Evolutionary conservation across 1,284 basidiomycete genomes (phyloP).

Genomic region (Apiotrichum veenhuisii): DNA sequence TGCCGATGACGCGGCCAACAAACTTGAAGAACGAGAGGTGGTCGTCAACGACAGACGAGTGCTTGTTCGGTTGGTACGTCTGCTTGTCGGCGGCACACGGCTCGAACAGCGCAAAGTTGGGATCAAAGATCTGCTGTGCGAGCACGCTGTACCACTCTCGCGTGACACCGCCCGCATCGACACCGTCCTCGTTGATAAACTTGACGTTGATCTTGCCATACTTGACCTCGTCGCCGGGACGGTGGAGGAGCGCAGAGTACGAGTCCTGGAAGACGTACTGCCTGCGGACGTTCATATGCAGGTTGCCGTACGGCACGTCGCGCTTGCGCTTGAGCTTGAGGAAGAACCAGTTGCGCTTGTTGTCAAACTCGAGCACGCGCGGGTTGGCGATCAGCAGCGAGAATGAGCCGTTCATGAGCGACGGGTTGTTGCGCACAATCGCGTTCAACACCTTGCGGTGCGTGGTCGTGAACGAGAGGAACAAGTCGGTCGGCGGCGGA

Average conservation of each 20-base stretch:
- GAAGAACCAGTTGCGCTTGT: slow-evolving; percentile 98
- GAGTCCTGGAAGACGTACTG: slow-evolving; percentile 96
- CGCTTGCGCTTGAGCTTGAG: slow-evolving; percentile 90
- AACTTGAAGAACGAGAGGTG: slow-evolving; percentile 99
- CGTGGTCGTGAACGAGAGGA: slow-evolving; percentile 88
- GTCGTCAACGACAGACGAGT: slow-evolving; percentile 74
- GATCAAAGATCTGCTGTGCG: slow-evolving; percentile 98
- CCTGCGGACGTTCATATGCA: slow-evolving; percentile 89
- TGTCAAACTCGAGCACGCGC: slow-evolving; percentile 97
- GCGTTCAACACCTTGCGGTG: slow-evolving; percentile 93
- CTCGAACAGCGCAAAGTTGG: slow-evolving; percentile 93
- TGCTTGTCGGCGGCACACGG: slow-evolving; percentile 90
- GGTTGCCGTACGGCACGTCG: slow-evolving; percentile 63
- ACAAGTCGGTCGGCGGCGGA: slow-evolving; percentile 73
- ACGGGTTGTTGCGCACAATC: slow-evolving; percentile 97
- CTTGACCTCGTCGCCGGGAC: slow-evolving; percentile 94
- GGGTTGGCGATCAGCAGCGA: slow-evolving; percentile 93
- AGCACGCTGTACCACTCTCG: slow-evolving; percentile 99
- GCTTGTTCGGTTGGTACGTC: slow-evolving; percentile 95
- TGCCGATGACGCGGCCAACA: slow-evolving; percentile 91
- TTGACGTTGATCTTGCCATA: slow-evolving; percentile 95
- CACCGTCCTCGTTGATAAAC: slow-evolving; percentile 96
- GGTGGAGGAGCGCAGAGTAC: slow-evolving; percentile 84
- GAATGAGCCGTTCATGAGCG: slow-evolving; percentile 97
- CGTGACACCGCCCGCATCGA: slow-evolving; percentile 97